phyloP scores from a whole-genome alignment of 306 rosid genomes.

The Lotus japonicus region DNA sequence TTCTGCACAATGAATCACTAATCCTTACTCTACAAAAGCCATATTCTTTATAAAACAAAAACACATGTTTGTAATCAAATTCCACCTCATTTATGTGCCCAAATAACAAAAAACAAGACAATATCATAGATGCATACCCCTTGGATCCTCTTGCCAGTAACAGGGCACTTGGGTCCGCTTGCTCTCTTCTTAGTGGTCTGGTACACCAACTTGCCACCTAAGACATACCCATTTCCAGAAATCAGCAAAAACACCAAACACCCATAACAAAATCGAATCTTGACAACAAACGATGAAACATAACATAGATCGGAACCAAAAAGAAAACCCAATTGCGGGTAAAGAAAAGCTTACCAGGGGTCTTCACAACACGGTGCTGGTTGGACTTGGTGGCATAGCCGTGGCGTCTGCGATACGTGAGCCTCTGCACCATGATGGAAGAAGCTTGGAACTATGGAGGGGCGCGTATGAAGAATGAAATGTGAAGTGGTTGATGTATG shows the following conservation, averaged over 20 bases:
- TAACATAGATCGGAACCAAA: background rate
- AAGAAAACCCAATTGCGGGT: background rate
- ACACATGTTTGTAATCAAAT: background rate
- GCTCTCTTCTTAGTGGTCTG: constrained; percentile 89
- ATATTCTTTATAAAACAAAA: no score
- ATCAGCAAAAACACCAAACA: background rate
- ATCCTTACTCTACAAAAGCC: no score
- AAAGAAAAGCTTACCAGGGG: constrained; percentile 48
- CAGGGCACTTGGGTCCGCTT: constrained; percentile 90
- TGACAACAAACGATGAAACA: background rate
- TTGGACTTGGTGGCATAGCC: constrained; percentile 91
- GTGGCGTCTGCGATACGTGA: constrained; percentile 72
- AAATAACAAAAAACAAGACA: background rate
- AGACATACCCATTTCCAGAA: background rate
- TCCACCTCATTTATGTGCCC: background rate
- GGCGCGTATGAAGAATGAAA: no score
- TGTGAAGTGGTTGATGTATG: background rate
- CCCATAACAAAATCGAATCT: background rate
- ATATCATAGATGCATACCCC: constrained; percentile 42
- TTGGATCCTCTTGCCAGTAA: constrained; percentile 92
- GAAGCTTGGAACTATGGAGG: no score
- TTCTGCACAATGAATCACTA: background rate
- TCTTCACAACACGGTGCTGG: constrained; percentile 76
- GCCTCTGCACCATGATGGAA: constrained; percentile 63
- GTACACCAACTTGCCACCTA: constrained; percentile 83